Evolutionary conservation across 768 basidiomycete genomes (phyloP), one percentile per base, ranked within the genome.

Genomic region (Pisolithus sp.): DNA sequence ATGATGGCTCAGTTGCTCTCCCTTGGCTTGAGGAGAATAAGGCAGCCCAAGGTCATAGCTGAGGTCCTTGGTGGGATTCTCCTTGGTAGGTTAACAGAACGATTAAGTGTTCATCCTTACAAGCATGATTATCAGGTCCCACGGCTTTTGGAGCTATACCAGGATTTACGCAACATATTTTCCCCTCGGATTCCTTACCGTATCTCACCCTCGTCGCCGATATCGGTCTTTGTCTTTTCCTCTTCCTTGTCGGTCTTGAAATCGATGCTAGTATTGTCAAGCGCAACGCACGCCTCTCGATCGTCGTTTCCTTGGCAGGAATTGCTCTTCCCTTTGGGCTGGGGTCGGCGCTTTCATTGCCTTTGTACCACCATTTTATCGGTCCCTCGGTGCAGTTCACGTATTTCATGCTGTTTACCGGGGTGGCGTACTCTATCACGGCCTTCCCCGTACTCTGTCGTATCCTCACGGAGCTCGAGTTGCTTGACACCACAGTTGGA

Each of bases 241-340:
- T 97, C 13, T 97, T 96, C 72, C 78, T 97, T 53, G 86, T 97
- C 38, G 95, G 95, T 3, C 82, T 95, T 31, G 89, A 92, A 72
- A 93, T 96, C 52, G 96, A 98, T 52, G 71, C 76, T 0, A 69
- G 73, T 5, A 74, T 97, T 53, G 85, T 98, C 68, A 84, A 77
- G 59, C 83, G 86, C 37, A 89, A 90, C 73, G 83, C 79, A 0
- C 76, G 81, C 8, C 71, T 83, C 9, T 88, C 86, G 0, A 68
- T 69, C 3, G 76, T 81, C 2, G 83, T 98, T 49, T 85, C 91
- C 0, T 57, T 88, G 2, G 87, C 85, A 0, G 95, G 95, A 2
- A 91, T 98, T 78, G 62, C 81, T 4, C 61, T 99, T 2, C 95
- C 95, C 0, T 97, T 99, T 58, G 91, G 81, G 1, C 69, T 97